A percentile compares a stretch with the other conserved stretches of the same genome.
Conservation (phyloP, 202 grass and related monocot genomes). For the Saccharum hybrid region DNA sequence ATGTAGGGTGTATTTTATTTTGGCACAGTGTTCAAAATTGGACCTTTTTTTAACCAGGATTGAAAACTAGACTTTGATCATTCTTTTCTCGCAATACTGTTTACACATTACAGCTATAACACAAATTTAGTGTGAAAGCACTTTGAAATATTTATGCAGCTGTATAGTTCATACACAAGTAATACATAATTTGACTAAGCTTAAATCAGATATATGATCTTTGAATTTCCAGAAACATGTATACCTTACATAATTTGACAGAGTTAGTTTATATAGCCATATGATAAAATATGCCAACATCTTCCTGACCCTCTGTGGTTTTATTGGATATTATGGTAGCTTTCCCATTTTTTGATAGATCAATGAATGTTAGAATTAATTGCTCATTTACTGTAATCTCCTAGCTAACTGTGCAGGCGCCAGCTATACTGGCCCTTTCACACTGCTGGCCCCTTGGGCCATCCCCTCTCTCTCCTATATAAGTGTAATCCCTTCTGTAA, state of each 20-base stretch:
- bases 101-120: background rate
- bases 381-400: too few species aligned
- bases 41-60: background rate
- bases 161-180: background rate
- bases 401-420: too few species aligned
- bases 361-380: too few species aligned
- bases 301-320: constrained; percentile 3
- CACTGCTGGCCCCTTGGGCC: too few species aligned
- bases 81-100: background rate
- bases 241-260: background rate
- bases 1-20: background rate
- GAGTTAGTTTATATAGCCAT: background rate
- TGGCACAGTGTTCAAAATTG: background rate
- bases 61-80: background rate
- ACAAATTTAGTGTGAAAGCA: background rate
- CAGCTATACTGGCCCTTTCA: too few species aligned
- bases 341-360: constrained; percentile 35
- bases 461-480: too few species aligned
- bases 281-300: constrained; percentile 9
- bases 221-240: background rate
- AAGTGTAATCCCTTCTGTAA: too few species aligned
- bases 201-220: background rate
- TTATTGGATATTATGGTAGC: constrained; percentile 11
- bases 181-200: background rate
- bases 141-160: background rate